Percentiles rank a stretch among this genome's conserved stretches.
phyloP scores from a whole-genome alignment of 768 basidiomycete genomes.

The Psilocybe tampanensis region DNA sequence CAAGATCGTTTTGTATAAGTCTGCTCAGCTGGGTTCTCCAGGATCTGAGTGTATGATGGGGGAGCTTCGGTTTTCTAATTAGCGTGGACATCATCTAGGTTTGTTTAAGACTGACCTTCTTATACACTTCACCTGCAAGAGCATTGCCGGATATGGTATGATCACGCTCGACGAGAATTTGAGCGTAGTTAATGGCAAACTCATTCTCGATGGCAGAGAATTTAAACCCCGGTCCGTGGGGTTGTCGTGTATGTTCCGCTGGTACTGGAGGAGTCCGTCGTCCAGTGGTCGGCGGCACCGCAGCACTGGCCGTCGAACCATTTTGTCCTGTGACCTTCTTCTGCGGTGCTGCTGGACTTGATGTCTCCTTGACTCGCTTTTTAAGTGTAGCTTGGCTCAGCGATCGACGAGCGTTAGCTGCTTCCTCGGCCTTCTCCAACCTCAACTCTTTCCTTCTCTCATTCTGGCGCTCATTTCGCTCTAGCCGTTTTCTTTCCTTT shows the following conservation, averaged over 20 bases:
- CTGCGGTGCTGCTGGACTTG: not conserved
- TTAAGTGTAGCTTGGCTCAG: not conserved
- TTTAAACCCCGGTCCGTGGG: conserved; percentile 33
- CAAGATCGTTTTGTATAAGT: conserved; percentile 40
- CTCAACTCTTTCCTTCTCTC: conserved; percentile 8
- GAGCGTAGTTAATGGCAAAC: conserved; percentile 46
- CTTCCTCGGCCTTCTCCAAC: not conserved
- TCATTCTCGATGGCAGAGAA: conserved; percentile 56
- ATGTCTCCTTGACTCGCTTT: not conserved
- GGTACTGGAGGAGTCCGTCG: conserved; percentile 51
- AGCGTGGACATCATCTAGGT: conserved; percentile 1
- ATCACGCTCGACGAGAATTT: conserved; percentile 50
- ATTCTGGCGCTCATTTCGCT: conserved; percentile 4
- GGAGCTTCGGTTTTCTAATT: conserved; percentile 45
- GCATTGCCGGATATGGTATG: conserved; percentile 40
- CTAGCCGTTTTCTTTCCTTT: not conserved
- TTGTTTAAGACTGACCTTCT: conserved; percentile 41
- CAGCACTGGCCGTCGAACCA: not conserved
- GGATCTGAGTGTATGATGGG: conserved; percentile 54
- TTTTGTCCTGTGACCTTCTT: not conserved
- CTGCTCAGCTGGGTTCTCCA: conserved; percentile 47
- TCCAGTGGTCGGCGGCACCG: not conserved
- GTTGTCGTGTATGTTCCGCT: conserved; percentile 21
- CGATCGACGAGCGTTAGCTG: not conserved
- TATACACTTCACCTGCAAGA: conserved; percentile 40